Evolutionary conservation across 1,139 yeast genomes (phyloP), one percentile per base, ranked within the genome.

Genomic region (Kodamaea alishanica): DNA sequence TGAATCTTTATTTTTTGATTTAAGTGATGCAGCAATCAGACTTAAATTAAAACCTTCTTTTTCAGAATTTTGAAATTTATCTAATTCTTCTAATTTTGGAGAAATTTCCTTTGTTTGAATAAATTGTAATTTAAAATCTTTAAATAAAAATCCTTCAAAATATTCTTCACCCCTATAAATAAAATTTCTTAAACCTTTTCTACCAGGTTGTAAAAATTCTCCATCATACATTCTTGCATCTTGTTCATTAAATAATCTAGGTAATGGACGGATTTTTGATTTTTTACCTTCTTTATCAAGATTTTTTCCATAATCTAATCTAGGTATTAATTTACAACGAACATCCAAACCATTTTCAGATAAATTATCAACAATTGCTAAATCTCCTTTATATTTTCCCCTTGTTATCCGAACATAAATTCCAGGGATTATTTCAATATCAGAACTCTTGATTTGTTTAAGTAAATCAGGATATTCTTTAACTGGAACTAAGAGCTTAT

Each of bases 331-430:
- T 56, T 88, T 88, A 54, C 95, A 79, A 55, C 95, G 78, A 22
- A 89, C 97, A 58, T 90, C 97, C 49, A 94, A 74, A 38, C 96
- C 97, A 57, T 88, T 90, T 57, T 92, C 97, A 41, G 95, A 86
- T 48, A 94, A 75, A 56, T 90, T 89, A 54, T 89, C 96, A 41
- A 92, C 96, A 41, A 88, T 78, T 15, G 97, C 98, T 48, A 92
- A 73, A 61, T 92, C 98, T 30, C 94, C 94, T 56, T 86, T 87
- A 61, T 90, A 90, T 56, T 84, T 84, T 47, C 98, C 97, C 49
- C 96, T 77, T 54, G 86, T 84, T 48, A 92, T 77, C 50, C 98
- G 77, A 31, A 92, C 95, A 58, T 90, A 92, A 26, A 90, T 81
- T 12, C 98, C 98, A 5, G 96, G 97, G 28, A 82, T 83, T 28